Conservation (phyloP, 2,329 filamentous ascomycete species). For the Fusarium sp. region DNA sequence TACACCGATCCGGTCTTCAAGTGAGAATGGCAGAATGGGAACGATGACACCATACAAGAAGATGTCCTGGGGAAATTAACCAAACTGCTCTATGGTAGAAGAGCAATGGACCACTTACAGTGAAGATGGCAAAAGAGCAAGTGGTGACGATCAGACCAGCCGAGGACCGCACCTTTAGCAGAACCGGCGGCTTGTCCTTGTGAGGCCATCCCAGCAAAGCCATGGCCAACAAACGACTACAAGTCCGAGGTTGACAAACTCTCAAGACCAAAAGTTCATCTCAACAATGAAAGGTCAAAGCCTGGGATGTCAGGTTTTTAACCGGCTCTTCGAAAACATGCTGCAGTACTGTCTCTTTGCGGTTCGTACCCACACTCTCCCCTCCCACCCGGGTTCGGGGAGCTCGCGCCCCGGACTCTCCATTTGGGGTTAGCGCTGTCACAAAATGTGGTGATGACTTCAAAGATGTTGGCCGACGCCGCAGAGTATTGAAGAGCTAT, state of each 20-base stretch:
- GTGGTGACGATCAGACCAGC: constrained; percentile 51
- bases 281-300: background rate
- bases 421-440: constrained; percentile 29
- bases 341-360: constrained; percentile 1
- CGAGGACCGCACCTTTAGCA: constrained; percentile 51
- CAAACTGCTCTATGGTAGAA: background rate
- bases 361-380: constrained; percentile 28
- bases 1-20: constrained; percentile 47
- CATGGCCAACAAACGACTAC: constrained; percentile 32
- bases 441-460: constrained; percentile 14
- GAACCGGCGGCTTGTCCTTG: constrained; percentile 44
- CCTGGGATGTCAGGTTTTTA: constrained; percentile 8
- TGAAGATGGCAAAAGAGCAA: constrained; percentile 53
- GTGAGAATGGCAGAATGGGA: constrained; percentile 51
- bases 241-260: background rate
- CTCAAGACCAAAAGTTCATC: background rate
- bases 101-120: constrained; percentile 40
- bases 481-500: constrained; percentile 22
- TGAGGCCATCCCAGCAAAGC: constrained; percentile 19
- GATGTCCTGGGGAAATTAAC: constrained; percentile 49
- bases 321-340: constrained; percentile 11
- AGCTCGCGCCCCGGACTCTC: constrained; percentile 28
- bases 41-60: constrained; percentile 54
- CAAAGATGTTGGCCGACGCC: constrained; percentile 30
- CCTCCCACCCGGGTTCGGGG: constrained; percentile 24